Percentiles rank a stretch among this genome's conserved stretches.
phyloP scores from a whole-genome alignment of 2,329 filamentous ascomycete species.

The Escovopsis weberi region DNA sequence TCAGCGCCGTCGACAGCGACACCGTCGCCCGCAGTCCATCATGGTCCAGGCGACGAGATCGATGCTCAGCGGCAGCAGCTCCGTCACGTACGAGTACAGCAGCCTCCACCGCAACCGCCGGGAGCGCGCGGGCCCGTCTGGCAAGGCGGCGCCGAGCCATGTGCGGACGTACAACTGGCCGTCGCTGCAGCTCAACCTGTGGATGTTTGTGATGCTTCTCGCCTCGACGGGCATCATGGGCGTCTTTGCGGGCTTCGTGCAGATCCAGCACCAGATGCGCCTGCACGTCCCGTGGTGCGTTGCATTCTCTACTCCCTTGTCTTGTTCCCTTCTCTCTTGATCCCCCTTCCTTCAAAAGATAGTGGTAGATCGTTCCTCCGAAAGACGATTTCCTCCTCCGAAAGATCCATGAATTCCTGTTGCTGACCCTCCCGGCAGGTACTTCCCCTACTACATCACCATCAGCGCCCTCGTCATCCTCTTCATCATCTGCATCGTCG shows the following conservation, averaged over 20 bases:
- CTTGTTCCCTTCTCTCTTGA: no score
- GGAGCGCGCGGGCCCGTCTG: conserved; percentile 23
- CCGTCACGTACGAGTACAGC: no score
- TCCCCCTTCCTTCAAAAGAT: no score
- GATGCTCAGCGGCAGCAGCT: conserved; percentile 15
- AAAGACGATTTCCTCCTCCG: no score
- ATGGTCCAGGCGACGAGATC: conserved; percentile 5
- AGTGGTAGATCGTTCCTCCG: no score
- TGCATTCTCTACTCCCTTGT: neutral
- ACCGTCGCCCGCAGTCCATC: neutral
- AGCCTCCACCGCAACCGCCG: conserved; percentile 6
- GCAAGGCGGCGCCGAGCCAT: conserved; percentile 13
- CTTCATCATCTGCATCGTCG: conserved; percentile 52
- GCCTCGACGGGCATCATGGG: conserved; percentile 45
- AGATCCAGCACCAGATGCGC: conserved; percentile 39
- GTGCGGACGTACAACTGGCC: conserved; percentile 54
- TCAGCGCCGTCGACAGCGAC: neutral
- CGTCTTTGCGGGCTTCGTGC: conserved; percentile 45
- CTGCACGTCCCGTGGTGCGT: conserved; percentile 46
- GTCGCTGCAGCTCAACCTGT: conserved; percentile 50
- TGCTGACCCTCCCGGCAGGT: conserved; percentile 28
- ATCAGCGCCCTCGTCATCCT: conserved; percentile 43
- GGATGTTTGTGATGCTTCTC: conserved; percentile 52
- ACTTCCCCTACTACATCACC: conserved; percentile 52
- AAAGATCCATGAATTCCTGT: no score